Percentiles rank a stretch among this genome's conserved stretches.
Conservation (phyloP, 371 early-diverging fungal species). For the Mucor ambiguus region DNA sequence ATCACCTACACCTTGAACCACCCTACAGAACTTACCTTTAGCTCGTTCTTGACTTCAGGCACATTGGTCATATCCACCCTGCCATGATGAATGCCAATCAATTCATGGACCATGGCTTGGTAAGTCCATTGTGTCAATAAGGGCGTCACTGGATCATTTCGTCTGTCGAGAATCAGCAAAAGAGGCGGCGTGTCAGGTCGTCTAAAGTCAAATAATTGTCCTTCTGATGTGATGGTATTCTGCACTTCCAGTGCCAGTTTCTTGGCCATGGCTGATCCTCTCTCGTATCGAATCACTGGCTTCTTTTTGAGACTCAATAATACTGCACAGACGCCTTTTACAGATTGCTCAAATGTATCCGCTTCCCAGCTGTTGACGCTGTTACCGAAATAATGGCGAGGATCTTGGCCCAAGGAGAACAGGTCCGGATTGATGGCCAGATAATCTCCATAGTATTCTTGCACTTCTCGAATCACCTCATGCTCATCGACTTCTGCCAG, state of each 20-base stretch:
- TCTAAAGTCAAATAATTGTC: slow-evolving; percentile 82
- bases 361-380: slow-evolving; percentile 72
- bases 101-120: slow-evolving; percentile 98
- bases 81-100: slow-evolving; percentile 94
- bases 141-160: slow-evolving; percentile 98
- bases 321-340: slow-evolving; percentile 79
- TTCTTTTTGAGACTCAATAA: slow-evolving; percentile 87
- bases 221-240: slow-evolving; percentile 80
- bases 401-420: slow-evolving; percentile 77
- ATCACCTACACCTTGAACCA: background rate
- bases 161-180: slow-evolving; percentile 91
- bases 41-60: slow-evolving; percentile 80
- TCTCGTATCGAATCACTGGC: slow-evolving; percentile 89
- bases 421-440: slow-evolving; percentile 83
- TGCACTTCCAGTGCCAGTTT: slow-evolving; percentile 82
- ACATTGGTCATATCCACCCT: slow-evolving; percentile 87
- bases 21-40: slow-evolving; percentile 57
- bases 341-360: slow-evolving; percentile 70
- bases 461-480: slow-evolving; percentile 93
- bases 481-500: slow-evolving; percentile 95
- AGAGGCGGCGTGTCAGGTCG: slow-evolving; percentile 83
- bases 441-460: slow-evolving; percentile 95
- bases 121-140: slow-evolving; percentile 98
- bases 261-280: slow-evolving; percentile 76
- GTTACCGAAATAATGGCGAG: slow-evolving; percentile 73